Evolutionary conservation across 371 early-diverging fungal species (phyloP).

Genomic region (Syncephalis fuscata): DNA sequence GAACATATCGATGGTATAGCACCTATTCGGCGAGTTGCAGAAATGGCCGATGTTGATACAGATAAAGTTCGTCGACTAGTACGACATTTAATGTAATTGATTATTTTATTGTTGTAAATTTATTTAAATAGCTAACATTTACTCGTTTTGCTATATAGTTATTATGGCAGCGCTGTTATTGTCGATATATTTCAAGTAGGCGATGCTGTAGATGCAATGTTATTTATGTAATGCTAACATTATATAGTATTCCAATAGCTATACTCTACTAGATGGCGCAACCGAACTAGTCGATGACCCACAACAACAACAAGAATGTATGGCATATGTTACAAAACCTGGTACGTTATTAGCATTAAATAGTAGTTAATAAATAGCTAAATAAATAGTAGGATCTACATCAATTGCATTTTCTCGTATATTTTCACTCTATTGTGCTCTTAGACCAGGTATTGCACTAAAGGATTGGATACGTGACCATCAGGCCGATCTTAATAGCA

Average conservation of each 20-base stretch:
- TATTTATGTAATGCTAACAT: slow-evolving; percentile 1
- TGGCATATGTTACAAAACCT: slow-evolving; percentile 38
- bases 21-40: slow-evolving; percentile 55
- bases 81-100: slow-evolving; percentile 57
- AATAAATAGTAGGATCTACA: slow-evolving; percentile 16
- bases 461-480: slow-evolving; percentile 61
- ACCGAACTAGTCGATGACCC: slow-evolving; percentile 38
- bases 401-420: slow-evolving; percentile 36
- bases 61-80: slow-evolving; percentile 54
- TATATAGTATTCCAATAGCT: slow-evolving; percentile 54
- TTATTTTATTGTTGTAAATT: neutral
- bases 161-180: slow-evolving; percentile 66
- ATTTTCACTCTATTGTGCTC: slow-evolving; percentile 50
- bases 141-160: slow-evolving; percentile 18
- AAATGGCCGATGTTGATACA: slow-evolving; percentile 53
- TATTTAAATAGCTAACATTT: neutral
- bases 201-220: neutral
- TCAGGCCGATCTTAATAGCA: slow-evolving; percentile 29
- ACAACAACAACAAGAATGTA: slow-evolving; percentile 43
- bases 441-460: slow-evolving; percentile 55
- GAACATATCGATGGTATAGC: slow-evolving; percentile 56
- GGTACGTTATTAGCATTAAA: slow-evolving; percentile 14
- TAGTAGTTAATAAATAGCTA: slow-evolving; percentile 1
- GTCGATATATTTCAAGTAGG: slow-evolving; percentile 68
- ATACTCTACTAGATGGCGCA: slow-evolving; percentile 45